phyloP scores from a whole-genome alignment of 768 basidiomycete species.

The Cystobasidium ongulense region DNA sequence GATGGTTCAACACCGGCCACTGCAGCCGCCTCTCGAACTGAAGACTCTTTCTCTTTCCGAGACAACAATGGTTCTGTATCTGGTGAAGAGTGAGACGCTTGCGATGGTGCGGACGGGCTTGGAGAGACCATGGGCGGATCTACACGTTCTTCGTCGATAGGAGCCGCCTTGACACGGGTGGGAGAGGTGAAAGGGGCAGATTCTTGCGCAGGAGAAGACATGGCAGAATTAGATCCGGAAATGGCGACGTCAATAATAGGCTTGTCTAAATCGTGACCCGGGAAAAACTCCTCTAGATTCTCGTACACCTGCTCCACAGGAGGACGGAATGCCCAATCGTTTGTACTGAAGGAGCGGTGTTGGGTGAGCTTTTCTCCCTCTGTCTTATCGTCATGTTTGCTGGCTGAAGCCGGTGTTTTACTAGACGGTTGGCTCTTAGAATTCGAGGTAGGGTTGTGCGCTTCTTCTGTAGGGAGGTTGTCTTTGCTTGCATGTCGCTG shows the following conservation, averaged over 20 bases:
- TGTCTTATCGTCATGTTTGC: too few relatives aligned
- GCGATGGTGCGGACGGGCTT: not conserved
- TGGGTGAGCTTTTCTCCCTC: not conserved
- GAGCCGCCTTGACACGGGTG: not conserved
- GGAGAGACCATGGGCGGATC: not conserved
- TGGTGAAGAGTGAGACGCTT: not conserved
- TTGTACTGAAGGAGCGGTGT: slow-evolving; percentile 14
- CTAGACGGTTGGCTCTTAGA: not conserved
- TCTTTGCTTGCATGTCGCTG: slow-evolving; percentile 18
- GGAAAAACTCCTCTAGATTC: slow-evolving; percentile 87
- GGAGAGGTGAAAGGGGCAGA: not conserved
- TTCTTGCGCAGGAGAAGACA: slow-evolving; percentile 44
- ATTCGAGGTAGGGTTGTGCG: not conserved
- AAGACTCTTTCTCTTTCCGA: not conserved
- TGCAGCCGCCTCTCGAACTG: not conserved
- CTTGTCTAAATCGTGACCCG: slow-evolving; percentile 88
- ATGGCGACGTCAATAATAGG: slow-evolving; percentile 78
- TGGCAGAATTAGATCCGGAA: slow-evolving; percentile 48
- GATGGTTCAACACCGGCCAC: not conserved
- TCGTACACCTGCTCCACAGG: slow-evolving; percentile 75
- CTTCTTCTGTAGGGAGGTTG: not conserved
- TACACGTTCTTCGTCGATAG: not conserved
- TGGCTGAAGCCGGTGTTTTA: not conserved
- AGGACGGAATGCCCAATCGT: slow-evolving; percentile 39
- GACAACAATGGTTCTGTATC: not conserved